Evolutionary conservation across 208 protist genomes (phyloP), one percentile per base, ranked within the genome.

Genomic region (Leishmania amazonensis): DNA sequence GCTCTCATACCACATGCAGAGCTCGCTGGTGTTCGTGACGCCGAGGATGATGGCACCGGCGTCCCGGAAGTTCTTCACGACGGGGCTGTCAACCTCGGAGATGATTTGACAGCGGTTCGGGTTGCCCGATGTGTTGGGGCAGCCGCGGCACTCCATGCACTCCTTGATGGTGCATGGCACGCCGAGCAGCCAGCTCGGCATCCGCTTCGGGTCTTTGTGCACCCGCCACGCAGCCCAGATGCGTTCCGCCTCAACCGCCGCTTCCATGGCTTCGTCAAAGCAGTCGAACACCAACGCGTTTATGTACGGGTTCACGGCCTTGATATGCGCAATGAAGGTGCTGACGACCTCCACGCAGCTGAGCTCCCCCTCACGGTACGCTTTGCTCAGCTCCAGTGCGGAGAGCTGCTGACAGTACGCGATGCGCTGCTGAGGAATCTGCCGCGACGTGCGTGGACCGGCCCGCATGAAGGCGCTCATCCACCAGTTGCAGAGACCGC

Each of bases 21-120:
- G 83, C 86, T 97, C 94, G 79, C 89, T 93, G 31, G 91, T 96
- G 91, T 98, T 98, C 11, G 95, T 98, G 49, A 96, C 93, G 35
- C 94, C 95, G 75, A 98, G 91, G 78, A 98, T 96, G 77, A 98
- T 85, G n/a, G 94, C 94, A 57, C 95, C 95, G n/a, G 95, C 93
- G 38, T 90, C 90, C 65, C 91, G 88, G 75, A 98, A 95, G 88
- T 96, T 95, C 38, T 91, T 81, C 70, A 97, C 95, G 38, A 96
- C 90, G 24, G 90, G 91, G 81, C 93, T 94, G 83, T 98, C 91
- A 1, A 76, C 54, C 35, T 42, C 51, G 24, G 91, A 88, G 78
- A 94, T 90, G 72, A 94, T 79, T 62, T 82, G 6, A 71, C 81
- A 79, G 47, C 91, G 87, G 17, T 67, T 71, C 6, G 92, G 93